Percentiles rank a stretch among this genome's conserved stretches.
phyloP scores from a whole-genome alignment of 2,329 filamentous ascomycete species.

The Colletotrichum shisoi region DNA sequence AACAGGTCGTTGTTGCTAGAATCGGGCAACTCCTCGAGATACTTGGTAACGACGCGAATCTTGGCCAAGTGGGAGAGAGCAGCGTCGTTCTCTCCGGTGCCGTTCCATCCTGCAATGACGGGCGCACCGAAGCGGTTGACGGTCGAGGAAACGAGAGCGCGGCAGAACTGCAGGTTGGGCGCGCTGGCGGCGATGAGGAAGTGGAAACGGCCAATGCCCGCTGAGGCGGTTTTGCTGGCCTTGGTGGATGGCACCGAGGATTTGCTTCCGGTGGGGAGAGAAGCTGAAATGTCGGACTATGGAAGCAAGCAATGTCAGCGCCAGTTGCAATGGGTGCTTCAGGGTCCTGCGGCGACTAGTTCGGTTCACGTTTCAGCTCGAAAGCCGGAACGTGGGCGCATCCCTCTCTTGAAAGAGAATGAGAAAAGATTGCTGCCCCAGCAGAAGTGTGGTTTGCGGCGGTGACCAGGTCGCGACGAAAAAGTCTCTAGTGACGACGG shows the following conservation, averaged over 20 bases:
- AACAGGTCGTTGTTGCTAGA: constrained; percentile 65
- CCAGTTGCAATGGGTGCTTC: constrained; percentile 27
- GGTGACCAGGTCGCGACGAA: constrained; percentile 14
- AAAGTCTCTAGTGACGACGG: constrained; percentile 13
- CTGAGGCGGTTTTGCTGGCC: constrained; percentile 15
- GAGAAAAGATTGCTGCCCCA: neutral
- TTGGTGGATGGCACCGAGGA: constrained; percentile 24
- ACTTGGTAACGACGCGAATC: constrained; percentile 49
- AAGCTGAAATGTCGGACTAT: constrained; percentile 37
- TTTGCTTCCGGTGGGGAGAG: constrained; percentile 33
- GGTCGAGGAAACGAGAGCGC: constrained; percentile 50
- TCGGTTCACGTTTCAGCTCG: constrained; percentile 32
- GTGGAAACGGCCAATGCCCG: constrained; percentile 45
- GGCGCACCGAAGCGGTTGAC: constrained; percentile 52
- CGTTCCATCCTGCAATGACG: constrained; percentile 52
- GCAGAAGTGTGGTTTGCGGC: constrained; percentile 9
- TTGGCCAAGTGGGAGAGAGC: constrained; percentile 52
- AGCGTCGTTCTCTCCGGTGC: constrained; percentile 48
- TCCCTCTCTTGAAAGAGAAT: neutral
- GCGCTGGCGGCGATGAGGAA: constrained; percentile 51
- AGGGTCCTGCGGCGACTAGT: constrained; percentile 22
- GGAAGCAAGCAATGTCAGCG: constrained; percentile 29
- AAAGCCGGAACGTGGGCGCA: constrained; percentile 26
- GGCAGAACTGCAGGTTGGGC: constrained; percentile 51
- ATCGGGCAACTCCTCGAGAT: constrained; percentile 45